Percentiles rank a stretch among this genome's conserved stretches.
These are phyloP conservation scores for Daucus carota DNA, from an alignment of 129 eudicot species.

Conservation along the genomic window DNA sequence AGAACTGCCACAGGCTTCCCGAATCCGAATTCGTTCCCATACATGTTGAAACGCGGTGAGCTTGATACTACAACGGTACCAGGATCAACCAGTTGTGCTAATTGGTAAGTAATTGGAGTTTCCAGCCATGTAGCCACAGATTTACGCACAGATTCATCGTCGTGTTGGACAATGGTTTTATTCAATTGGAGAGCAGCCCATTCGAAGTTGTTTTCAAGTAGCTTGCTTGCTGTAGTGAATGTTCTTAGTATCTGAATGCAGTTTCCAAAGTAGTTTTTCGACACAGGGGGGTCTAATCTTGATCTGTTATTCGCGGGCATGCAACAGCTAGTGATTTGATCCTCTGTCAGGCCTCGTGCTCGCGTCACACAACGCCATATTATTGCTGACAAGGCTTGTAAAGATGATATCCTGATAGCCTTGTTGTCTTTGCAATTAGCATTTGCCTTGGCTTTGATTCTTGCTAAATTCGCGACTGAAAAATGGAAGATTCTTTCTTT, in stretches of 20 bases:
- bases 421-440: constrained; percentile 16
- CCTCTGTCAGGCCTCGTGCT: not conserved
- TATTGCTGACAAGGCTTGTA: constrained; percentile 17
- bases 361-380: not conserved
- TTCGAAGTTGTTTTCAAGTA: not conserved
- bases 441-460: constrained; percentile 30
- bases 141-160: not conserved
- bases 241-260: not conserved
- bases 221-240: not conserved
- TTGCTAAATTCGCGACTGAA: constrained; percentile 20
- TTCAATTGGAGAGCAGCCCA: not conserved
- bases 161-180: not conserved
- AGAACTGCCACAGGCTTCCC: constrained; percentile 31
- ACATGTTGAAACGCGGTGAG: constrained; percentile 37
- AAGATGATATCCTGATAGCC: constrained; percentile 20
- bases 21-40: too few relatives aligned
- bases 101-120: constrained; percentile 4
- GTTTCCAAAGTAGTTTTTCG: not conserved
- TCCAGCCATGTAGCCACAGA: not conserved
- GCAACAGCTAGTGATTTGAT: not conserved
- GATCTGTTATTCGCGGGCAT: constrained; percentile 4
- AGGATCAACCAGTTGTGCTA: constrained; percentile 8
- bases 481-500: constrained; percentile 31
- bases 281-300: not conserved
- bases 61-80: constrained; percentile 21